Base-by-base conservation (phyloP, 768 basidiomycete genomes). In the Suillus tomentosus region DNA sequence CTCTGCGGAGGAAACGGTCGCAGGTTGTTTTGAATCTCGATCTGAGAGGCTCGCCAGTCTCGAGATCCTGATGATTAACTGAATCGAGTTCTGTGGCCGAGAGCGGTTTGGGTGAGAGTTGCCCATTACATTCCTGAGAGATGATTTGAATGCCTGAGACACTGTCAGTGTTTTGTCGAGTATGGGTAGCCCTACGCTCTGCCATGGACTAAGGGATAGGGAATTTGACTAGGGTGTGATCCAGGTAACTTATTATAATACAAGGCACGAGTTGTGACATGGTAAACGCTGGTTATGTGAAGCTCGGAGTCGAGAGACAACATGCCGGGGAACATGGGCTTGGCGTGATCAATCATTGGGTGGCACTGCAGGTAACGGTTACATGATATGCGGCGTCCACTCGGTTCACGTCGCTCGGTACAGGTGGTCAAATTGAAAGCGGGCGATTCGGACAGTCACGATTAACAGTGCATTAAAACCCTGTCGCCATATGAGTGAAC, bases 1-100 rank as follows among this genome's bases (percentile, higher is more conserved):
- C 84, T 51, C 70, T 69, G 5, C 74, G 71, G 19, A 55, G 9
- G 56, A 68, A 66, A 22, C 67, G 67, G 40, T 64, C 24, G 60
- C 60, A 66, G 6, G 40, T 19, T 3, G 66, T 51, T 43, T 57
- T 45, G 22, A 48, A 36, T 62, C 14, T 50, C 22, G 13, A 13
- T 14, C 13, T 14, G 6, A 3, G 14, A 60, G 47, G 17, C 8
- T 51, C 5, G 48, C 19, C 48, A 6, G 10, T 3, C 40, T 58
- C 57, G 10, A 13, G 5, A 42, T 58, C 57, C 50, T 15, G 14
- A 40, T 9, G 22, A 40, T 11, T 2, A 9, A 36, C 42, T 15
- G 61, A 27, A 27, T 19, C 11, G 22, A 7, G 0, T 3, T 22
- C 3, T 37, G 61, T 14, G n/a, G 45, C 13, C 5, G 62, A 36